These are phyloP conservation scores for Trichoderma sp. DNA, from an alignment of 2,329 filamentous ascomycete species.

Conservation along the genomic window DNA sequence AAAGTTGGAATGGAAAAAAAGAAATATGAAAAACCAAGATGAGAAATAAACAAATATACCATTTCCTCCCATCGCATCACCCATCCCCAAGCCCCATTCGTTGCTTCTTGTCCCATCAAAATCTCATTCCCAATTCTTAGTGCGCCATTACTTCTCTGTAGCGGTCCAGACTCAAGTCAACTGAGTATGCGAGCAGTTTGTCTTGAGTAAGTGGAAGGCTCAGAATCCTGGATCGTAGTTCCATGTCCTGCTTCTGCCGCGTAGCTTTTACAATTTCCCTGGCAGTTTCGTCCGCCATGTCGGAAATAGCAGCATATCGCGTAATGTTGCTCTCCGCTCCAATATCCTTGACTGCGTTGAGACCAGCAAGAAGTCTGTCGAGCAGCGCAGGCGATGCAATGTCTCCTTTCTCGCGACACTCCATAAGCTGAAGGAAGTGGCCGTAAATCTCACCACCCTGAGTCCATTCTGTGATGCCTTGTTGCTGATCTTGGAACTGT, in stretches of 20 bases:
- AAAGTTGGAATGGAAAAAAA: not conserved
- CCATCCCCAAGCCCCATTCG: conserved; percentile 4
- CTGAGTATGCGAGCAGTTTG: conserved; percentile 69
- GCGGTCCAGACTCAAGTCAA: conserved; percentile 69
- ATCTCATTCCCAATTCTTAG: conserved; percentile 31
- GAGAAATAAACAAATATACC: not conserved
- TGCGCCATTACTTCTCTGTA: conserved; percentile 66
- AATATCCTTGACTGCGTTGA: conserved; percentile 58
- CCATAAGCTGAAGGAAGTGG: conserved; percentile 60
- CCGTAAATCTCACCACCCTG: conserved; percentile 79
- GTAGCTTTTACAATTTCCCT: conserved; percentile 61
- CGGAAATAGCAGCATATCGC: conserved; percentile 70
- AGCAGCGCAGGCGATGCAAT: conserved; percentile 51
- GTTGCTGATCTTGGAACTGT: conserved; percentile 68
- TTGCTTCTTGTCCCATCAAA: not conserved
- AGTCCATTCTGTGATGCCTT: conserved; percentile 72
- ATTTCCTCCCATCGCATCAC: conserved; percentile 14
- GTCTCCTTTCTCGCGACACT: conserved; percentile 48
- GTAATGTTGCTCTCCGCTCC: conserved; percentile 55
- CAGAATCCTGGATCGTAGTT: conserved; percentile 52
- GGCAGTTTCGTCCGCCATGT: conserved; percentile 78
- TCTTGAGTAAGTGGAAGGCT: conserved; percentile 73
- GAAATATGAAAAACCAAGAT: not conserved
- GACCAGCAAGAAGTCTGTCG: conserved; percentile 59
- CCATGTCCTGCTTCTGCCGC: conserved; percentile 54